A percentile compares a stretch with the other conserved stretches of the same genome.
Evolutionary conservation across 768 basidiomycete genomes (phyloP).

Genomic region (Lyophyllum semitale): DNA sequence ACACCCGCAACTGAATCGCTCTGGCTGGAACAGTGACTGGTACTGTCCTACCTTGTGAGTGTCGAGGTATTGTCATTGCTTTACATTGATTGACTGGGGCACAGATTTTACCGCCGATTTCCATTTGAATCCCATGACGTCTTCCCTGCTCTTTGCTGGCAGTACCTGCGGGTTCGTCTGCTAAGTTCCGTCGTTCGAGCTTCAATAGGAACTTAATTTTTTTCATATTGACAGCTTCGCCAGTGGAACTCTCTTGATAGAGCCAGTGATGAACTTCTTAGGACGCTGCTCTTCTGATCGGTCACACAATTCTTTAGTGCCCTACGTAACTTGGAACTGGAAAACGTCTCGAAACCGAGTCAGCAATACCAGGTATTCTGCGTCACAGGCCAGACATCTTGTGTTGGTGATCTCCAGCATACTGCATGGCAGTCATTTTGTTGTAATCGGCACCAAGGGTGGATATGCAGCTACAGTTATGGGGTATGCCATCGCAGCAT

Average conservation of each 20-base stretch:
- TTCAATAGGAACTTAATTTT: not conserved
- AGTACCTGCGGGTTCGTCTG: slow-evolving; percentile 47
- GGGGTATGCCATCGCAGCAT: slow-evolving; percentile 50
- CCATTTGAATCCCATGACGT: slow-evolving; percentile 49
- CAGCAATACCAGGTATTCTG: slow-evolving; percentile 35
- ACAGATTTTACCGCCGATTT: slow-evolving; percentile 53
- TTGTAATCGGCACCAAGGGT: slow-evolving; percentile 47
- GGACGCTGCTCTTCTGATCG: slow-evolving; percentile 34
- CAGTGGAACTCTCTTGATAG: slow-evolving; percentile 48
- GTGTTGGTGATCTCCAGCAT: slow-evolving; percentile 38
- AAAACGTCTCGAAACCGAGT: not conserved
- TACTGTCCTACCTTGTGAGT: slow-evolving; percentile 54
- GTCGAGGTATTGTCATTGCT: not conserved
- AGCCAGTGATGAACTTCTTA: slow-evolving; percentile 40
- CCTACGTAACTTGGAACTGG: slow-evolving; percentile 23
- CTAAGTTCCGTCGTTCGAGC: not conserved
- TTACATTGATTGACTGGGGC: not conserved
- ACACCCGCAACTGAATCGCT: not conserved
- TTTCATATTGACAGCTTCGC: slow-evolving; percentile 42
- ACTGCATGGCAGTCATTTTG: slow-evolving; percentile 44
- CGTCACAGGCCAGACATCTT: slow-evolving; percentile 44
- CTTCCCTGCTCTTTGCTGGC: slow-evolving; percentile 53
- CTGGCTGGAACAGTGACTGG: slow-evolving; percentile 45
- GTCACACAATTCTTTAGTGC: slow-evolving; percentile 24
- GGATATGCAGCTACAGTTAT: slow-evolving; percentile 44